Percentiles rank a stretch among this genome's conserved stretches.
Evolutionary conservation across 2,329 filamentous ascomycete species (phyloP).

Genomic region (Coniella lustricola): DNA sequence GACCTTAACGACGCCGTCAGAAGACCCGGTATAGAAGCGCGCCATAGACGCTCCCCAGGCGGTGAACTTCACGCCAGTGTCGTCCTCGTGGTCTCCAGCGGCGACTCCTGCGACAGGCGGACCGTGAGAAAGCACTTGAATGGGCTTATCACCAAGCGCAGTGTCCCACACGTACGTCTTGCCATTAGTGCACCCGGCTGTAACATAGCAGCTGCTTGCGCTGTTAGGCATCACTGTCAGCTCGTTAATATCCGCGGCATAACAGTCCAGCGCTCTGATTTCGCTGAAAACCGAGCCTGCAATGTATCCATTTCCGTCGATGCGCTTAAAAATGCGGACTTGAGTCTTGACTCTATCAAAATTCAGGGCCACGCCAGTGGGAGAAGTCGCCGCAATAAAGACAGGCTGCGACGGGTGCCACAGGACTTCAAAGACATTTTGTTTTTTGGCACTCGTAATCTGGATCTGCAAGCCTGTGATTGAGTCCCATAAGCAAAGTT

Average conservation of each 20-base stretch:
- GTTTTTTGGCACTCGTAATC: slow-evolving; percentile 43
- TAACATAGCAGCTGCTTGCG: slow-evolving; percentile 42
- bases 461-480: slow-evolving; percentile 34
- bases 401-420: slow-evolving; percentile 51
- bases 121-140: slow-evolving; percentile 50
- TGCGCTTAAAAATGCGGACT: slow-evolving; percentile 44
- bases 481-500: slow-evolving; percentile 54
- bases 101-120: slow-evolving; percentile 10
- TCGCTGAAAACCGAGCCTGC: slow-evolving; percentile 34
- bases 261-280: slow-evolving; percentile 51
- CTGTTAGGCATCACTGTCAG: slow-evolving; percentile 52
- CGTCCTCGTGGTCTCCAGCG: slow-evolving; percentile 30
- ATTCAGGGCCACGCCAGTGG: slow-evolving; percentile 38
- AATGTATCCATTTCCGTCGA: slow-evolving; percentile 18
- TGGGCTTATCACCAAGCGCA: slow-evolving; percentile 44
- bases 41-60: slow-evolving; percentile 52
- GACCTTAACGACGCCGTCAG: slow-evolving; percentile 55
- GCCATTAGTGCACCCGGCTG: slow-evolving; percentile 55
- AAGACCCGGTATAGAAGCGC: slow-evolving; percentile 56
- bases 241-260: slow-evolving; percentile 56
- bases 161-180: slow-evolving; percentile 59
- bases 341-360: slow-evolving; percentile 42
- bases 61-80: slow-evolving; percentile 57
- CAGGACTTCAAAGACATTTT: slow-evolving; percentile 58
- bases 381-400: slow-evolving; percentile 53